phyloP scores from a whole-genome alignment of 352 stramenopile genomes.

The Plasmopara viticola region DNA sequence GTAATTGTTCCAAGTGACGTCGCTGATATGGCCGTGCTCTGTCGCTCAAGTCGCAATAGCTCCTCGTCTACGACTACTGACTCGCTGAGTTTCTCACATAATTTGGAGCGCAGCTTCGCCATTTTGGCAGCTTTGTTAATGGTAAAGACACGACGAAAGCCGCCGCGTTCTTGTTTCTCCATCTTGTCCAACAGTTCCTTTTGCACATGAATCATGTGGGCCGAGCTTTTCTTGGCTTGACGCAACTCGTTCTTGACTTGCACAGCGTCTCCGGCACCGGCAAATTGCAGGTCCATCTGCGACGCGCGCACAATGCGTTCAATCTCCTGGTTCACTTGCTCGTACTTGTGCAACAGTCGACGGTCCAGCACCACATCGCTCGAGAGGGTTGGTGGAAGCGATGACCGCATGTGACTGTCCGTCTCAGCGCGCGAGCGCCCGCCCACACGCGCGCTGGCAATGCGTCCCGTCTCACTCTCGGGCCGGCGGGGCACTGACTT shows the following conservation, averaged over 20 bases:
- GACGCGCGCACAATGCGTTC: constrained; percentile 59
- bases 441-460: constrained; percentile 13
- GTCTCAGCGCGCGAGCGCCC: constrained; percentile 28
- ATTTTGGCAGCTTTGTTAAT: constrained; percentile 67
- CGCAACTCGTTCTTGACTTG: constrained; percentile 47
- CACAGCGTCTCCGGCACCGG: constrained; percentile 8
- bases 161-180: constrained; percentile 59
- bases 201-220: constrained; percentile 72
- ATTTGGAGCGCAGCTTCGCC: constrained; percentile 61
- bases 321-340: constrained; percentile 73
- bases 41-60: constrained; percentile 52
- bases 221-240: constrained; percentile 57
- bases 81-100: constrained; percentile 68
- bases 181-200: constrained; percentile 81
- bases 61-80: constrained; percentile 62
- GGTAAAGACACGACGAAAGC: constrained; percentile 59
- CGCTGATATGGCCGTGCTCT: constrained; percentile 55
- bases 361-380: constrained; percentile 47
- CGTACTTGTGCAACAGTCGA: constrained; percentile 61
- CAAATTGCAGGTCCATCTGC: constrained; percentile 32
- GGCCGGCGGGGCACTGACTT: constrained; percentile 5
- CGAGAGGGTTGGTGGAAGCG: constrained; percentile 27
- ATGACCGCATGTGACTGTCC: constrained; percentile 28
- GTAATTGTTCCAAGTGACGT: constrained; percentile 47
- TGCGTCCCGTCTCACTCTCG: constrained; percentile 8